phyloP scores from a whole-genome alignment of 768 basidiomycete genomes.

The Nidularia sp. region DNA sequence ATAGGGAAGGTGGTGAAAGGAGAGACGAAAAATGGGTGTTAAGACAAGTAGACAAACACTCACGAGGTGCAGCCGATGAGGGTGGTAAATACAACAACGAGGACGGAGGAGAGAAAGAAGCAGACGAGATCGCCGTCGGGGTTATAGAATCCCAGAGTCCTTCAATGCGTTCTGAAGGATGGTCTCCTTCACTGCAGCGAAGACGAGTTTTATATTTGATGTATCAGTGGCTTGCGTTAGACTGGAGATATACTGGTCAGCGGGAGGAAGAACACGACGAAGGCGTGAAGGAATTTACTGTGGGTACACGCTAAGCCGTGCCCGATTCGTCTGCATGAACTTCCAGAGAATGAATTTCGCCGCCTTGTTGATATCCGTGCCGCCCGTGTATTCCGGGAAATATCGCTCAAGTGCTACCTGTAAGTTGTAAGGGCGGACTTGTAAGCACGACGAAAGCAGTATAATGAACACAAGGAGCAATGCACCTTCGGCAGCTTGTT shows the following conservation, averaged over 20 bases:
- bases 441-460: neutral
- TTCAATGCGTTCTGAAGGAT: slow-evolving; percentile 85
- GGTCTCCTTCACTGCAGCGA: slow-evolving; percentile 91
- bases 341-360: slow-evolving; percentile 94
- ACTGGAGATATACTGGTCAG: slow-evolving; percentile 27
- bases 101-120: no score
- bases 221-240: slow-evolving; percentile 89
- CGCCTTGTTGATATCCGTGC: slow-evolving; percentile 88
- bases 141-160: slow-evolving; percentile 74
- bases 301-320: slow-evolving; percentile 83
- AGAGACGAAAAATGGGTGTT: no score
- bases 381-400: slow-evolving; percentile 88
- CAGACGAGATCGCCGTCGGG: no score
- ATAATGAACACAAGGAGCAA: neutral
- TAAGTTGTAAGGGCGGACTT: neutral
- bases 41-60: no score
- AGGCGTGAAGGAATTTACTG: slow-evolving; percentile 50
- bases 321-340: slow-evolving; percentile 89
- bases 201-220: slow-evolving; percentile 75
- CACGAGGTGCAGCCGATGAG: no score
- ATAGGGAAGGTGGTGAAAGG: no score
- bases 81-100: no score
- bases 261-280: neutral
- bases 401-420: slow-evolving; percentile 73
- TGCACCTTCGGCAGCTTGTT: slow-evolving; percentile 68